Evolutionary conservation across 78 protist genomes (phyloP).

Genomic region (Pirum gemmata): DNA sequence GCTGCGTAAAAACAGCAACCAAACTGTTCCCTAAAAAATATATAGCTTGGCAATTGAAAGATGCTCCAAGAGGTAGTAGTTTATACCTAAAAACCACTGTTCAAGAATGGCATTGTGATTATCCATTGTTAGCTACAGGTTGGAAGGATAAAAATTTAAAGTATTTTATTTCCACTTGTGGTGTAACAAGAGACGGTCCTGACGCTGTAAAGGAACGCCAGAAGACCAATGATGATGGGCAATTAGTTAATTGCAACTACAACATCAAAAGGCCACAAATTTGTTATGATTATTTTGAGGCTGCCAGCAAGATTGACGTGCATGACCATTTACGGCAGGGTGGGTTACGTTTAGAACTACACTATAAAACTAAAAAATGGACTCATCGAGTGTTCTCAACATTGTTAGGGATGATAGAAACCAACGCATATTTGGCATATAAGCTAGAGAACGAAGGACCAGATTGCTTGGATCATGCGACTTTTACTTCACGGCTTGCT

Average conservation of each 20-base stretch:
- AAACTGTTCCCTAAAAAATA: background rate
- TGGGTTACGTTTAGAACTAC: background rate
- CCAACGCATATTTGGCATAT: background rate
- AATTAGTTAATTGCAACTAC: background rate
- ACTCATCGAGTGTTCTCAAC: background rate
- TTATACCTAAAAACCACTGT: background rate
- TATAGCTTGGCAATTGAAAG: background rate
- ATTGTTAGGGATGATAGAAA: background rate
- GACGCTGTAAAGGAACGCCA: background rate
- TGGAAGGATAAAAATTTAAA: background rate
- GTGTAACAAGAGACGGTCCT: background rate
- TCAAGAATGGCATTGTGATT: background rate
- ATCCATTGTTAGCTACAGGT: background rate
- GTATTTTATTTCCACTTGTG: background rate
- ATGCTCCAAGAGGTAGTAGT: background rate
- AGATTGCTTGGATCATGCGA: too few species aligned
- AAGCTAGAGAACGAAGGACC: too few species aligned
- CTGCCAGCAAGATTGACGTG: background rate
- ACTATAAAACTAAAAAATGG: background rate
- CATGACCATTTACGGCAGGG: background rate
- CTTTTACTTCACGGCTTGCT: too few species aligned
- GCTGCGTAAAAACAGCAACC: background rate
- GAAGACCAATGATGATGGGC: background rate
- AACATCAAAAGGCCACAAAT: background rate
- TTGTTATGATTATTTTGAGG: background rate